Conservation (phyloP, 495 filamentous ascomycete genomes). For the Melanomma pulvis-pyrius region DNA sequence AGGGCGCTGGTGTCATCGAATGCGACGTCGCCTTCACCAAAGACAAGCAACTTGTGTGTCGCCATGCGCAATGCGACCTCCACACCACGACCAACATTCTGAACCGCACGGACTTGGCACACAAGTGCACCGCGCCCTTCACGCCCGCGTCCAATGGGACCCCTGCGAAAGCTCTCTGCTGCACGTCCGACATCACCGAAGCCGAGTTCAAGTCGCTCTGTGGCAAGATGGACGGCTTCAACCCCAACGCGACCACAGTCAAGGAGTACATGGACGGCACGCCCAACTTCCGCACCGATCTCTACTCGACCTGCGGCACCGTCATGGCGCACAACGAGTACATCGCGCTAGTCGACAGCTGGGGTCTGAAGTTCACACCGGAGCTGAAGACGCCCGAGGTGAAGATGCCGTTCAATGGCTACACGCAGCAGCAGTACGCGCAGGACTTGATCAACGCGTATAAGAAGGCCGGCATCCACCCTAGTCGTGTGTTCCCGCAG, state of each 20-base stretch:
- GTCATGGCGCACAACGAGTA: constrained; percentile 57
- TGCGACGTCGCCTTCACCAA: constrained; percentile 67
- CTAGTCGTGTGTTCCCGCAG: constrained; percentile 62
- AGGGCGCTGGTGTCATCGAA: constrained; percentile 67
- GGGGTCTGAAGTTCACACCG: constrained; percentile 59
- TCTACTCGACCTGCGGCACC: constrained; percentile 61
- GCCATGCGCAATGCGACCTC: constrained; percentile 65
- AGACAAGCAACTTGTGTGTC: constrained; percentile 63
- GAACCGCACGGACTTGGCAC: constrained; percentile 55
- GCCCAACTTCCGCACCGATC: constrained; percentile 58
- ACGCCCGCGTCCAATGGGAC: constrained; percentile 47
- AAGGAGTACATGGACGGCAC: constrained; percentile 57
- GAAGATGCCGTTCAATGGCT: constrained; percentile 64
- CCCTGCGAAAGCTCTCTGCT: constrained; percentile 58
- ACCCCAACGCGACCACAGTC: constrained; percentile 56
- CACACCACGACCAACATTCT: constrained; percentile 68
- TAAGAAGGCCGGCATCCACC: constrained; percentile 53
- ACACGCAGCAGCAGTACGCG: constrained; percentile 60
- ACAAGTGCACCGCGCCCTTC: constrained; percentile 65
- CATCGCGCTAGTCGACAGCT: constrained; percentile 56
- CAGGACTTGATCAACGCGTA: constrained; percentile 64
- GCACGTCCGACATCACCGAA: constrained; percentile 65
- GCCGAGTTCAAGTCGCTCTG: constrained; percentile 63
- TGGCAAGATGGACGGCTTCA: constrained; percentile 64
- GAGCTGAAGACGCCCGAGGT: constrained; percentile 64